Percentiles rank a stretch among this genome's conserved stretches.
Conservation (phyloP, 1,284 basidiomycete species). For the Cryptococcus sp. region DNA sequence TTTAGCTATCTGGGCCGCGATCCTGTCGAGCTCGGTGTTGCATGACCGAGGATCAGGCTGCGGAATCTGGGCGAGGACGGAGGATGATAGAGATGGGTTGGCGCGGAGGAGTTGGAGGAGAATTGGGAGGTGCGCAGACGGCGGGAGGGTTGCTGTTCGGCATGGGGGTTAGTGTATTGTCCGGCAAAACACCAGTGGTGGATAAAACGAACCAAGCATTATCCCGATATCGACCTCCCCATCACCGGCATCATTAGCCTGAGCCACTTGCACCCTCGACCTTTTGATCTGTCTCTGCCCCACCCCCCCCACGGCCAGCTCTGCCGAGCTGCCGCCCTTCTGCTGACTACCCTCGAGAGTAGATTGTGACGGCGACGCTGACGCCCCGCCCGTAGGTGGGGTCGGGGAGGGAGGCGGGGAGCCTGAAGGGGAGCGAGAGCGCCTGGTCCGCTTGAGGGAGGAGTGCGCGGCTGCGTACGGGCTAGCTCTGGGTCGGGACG, state of each 20-base stretch:
- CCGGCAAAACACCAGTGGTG: background rate
- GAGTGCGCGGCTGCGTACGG: slow-evolving; percentile 8
- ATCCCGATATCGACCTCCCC: slow-evolving; percentile 40
- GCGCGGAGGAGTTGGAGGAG: slow-evolving; percentile 35
- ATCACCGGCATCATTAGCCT: background rate
- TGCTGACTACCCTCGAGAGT: too few relatives aligned
- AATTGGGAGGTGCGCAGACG: slow-evolving; percentile 41
- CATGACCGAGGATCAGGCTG: slow-evolving; percentile 37
- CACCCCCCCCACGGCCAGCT: slow-evolving; percentile 28
- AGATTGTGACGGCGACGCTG: too few relatives aligned
- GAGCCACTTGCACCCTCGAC: slow-evolving; percentile 18
- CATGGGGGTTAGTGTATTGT: background rate
- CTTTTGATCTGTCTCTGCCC: slow-evolving; percentile 25
- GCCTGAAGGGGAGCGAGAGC: slow-evolving; percentile 27
- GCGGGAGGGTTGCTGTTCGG: slow-evolving; percentile 35
- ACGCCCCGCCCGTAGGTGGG: slow-evolving; percentile 4
- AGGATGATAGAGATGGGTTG: slow-evolving; percentile 30
- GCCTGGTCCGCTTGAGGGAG: slow-evolving; percentile 22
- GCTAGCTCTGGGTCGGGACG: slow-evolving; percentile 11
- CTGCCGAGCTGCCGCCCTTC: too few relatives aligned
- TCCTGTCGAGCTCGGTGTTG: slow-evolving; percentile 31
- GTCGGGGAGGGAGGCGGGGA: slow-evolving; percentile 23
- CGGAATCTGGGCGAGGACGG: slow-evolving; percentile 36
- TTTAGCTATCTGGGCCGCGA: slow-evolving; percentile 20
- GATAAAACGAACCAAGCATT: slow-evolving; percentile 36